Conservation (phyloP, 164 flowering plant species). For the Macadamia integrifolia region DNA sequence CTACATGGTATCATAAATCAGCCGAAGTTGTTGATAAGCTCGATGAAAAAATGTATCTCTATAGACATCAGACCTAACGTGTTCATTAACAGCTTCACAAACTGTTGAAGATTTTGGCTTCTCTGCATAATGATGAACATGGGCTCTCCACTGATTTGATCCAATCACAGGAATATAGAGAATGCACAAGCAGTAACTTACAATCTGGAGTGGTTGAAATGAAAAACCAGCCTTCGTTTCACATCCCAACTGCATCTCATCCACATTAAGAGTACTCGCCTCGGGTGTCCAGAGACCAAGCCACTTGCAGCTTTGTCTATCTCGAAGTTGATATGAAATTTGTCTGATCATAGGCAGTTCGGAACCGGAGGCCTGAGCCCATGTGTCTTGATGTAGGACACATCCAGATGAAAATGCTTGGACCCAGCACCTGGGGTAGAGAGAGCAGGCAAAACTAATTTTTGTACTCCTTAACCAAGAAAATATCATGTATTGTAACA, state of each 20-base stretch:
- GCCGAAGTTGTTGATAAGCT: background rate
- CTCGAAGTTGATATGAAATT: slow-evolving; percentile 14
- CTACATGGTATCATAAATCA: too few relatives aligned
- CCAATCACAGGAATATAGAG: background rate
- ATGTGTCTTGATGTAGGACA: slow-evolving; percentile 69
- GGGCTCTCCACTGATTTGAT: background rate
- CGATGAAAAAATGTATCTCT: background rate
- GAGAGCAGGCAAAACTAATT: background rate
- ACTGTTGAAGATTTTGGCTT: background rate
- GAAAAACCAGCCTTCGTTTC: background rate
- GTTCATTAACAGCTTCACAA: slow-evolving; percentile 5
- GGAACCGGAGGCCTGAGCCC: slow-evolving; percentile 75
- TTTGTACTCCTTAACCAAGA: too few relatives aligned
- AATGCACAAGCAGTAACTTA: slow-evolving; percentile 1
- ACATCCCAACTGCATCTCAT: background rate
- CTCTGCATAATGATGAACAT: background rate
- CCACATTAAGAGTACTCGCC: background rate
- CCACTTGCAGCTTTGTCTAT: slow-evolving; percentile 19
- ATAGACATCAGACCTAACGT: background rate
- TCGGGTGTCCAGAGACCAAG: background rate
- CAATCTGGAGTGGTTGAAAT: background rate
- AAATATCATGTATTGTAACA: too few relatives aligned
- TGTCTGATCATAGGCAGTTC: slow-evolving; percentile 43
- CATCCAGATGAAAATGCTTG: slow-evolving; percentile 64
- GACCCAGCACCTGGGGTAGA: slow-evolving; percentile 68